Base-by-base conservation (phyloP, 176 grass and related monocot species). In the Pontederia crassipes region DNA sequence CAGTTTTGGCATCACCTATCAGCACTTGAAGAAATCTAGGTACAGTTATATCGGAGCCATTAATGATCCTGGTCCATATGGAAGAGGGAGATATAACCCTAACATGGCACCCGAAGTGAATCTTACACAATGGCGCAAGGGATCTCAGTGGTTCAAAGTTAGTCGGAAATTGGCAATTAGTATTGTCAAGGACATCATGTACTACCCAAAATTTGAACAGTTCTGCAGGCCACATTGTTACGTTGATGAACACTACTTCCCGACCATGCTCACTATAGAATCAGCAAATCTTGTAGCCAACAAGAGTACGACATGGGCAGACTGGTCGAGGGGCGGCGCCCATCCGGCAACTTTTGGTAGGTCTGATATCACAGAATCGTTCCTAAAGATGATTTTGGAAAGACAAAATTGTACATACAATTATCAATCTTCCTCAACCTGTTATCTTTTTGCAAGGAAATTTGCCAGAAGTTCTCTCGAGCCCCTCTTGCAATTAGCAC, bases 281-380 rank as follows among this genome's bases (percentile, higher is more conserved):
- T 73, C 82, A 13, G 85, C 89, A 0, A 67, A 78, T 11, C 71
- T 72, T 57, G 63, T 95, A 29, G 82, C 89, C 12, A 89, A 95
- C 40, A 89, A 85, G 64, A 95, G 82, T 52, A 45, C 89, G 56
- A 89, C 85, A 20, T 95, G 79, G 78, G 85, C 89, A 5, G 89
- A 95, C 61, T 95, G 89, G 85, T 95, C 82, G 2, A 85, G 89
- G 77, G 89, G 89, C 0, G 89, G 85, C 40, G 69, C 89, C n/a
- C 89, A 95, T 77, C 89, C 89, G n/a, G 89, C 85, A 46, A 95
- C 89, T 0, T 95, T 95, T 70, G 89, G 89, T 10, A 86, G 64
- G 70, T 16, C 68, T 0, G 89, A 89, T 58, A 58, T 95, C 58
- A 79, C 61, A 0, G 74, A 89, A 40, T 76, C 73, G 54, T 95